phyloP scores from a whole-genome alignment of 331 rosid genomes.

The Erythrophleum ivorense region DNA sequence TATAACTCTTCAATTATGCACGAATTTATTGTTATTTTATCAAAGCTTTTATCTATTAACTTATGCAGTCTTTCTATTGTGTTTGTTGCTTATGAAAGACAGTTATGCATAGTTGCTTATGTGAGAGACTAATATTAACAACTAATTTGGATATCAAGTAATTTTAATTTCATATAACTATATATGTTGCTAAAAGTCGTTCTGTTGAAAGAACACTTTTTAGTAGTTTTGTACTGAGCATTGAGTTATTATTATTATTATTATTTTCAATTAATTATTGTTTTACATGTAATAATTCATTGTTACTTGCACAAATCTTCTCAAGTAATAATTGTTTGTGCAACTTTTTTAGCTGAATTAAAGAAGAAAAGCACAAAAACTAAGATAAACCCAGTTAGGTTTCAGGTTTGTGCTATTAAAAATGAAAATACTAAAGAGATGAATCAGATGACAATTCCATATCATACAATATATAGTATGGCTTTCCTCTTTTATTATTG shows the following conservation, averaged over 20 bases:
- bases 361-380: no score
- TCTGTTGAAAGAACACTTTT: no score
- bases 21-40: slow-evolving; percentile 15
- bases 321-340: no score
- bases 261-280: no score
- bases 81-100: not conserved
- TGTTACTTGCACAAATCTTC: no score
- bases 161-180: slow-evolving; percentile 19
- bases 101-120: not conserved
- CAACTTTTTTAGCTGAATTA: no score
- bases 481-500: slow-evolving; percentile 14
- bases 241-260: no score
- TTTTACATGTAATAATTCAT: no score
- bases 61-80: not conserved
- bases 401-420: slow-evolving; percentile 71
- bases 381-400: slow-evolving; percentile 4
- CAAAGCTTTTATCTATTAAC: not conserved
- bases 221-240: no score
- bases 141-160: not conserved
- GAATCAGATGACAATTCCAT: not conserved
- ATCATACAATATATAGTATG: not conserved
- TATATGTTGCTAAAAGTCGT: not conserved
- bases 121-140: not conserved
- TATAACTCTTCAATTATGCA: slow-evolving; percentile 30
- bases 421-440: slow-evolving; percentile 2